Evolutionary conservation across 1,284 basidiomycete species (phyloP), one percentile per base, ranked within the genome.

Genomic region (Golubevia sp.): DNA sequence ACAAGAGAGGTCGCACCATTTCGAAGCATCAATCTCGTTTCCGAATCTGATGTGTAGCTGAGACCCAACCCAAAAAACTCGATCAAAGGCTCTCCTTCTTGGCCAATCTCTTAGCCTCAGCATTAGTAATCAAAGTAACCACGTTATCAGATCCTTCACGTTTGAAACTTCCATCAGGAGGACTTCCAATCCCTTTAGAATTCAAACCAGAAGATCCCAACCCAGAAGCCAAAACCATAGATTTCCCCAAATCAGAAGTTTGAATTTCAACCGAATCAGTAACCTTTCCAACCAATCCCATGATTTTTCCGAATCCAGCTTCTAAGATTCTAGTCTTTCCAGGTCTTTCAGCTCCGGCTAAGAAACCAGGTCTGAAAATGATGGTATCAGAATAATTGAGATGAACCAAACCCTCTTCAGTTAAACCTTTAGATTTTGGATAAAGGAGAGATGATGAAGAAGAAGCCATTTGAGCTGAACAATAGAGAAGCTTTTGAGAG

Each of bases 351-450:
- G 80, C 73, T 13, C 79, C 73, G 6, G 81, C 84, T 3, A 92
- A 83, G 24, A 86, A 68, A 0, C 81, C 88, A 0, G 92, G 91
- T 18, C 89, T 86, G 82, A 91, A 89, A 55, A 91, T 79, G 67
- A 92, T 88, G 0, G 88, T 88, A 54, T 91, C 89, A 8, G 84
- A 75, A 78, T 91, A 93, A 7, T 89, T 90, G 4, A 92, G 79
- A 2, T 78, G 82, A 0, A 90, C 89, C 8, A 93, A 85, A 0
- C 84, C 89, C 57, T 88, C 85, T 79, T 93, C 92, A 0, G 92
- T 92, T 48, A 89, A 82, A 11, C 91, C 91, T 82, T 92, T 92
- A 74, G 88, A 89, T 84, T 89, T 63, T 21, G 52, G 48, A 51
- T 68, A 64, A 7, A 66, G 59, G 55, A 71, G 68, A 38, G 21